Evolutionary conservation across 345 rosid genomes (phyloP).

Genomic region (thale cress (Arabidopsis thaliana)): TAIR10.1 NC_003070.9:17860001-17860500

Average conservation of each 20-base stretch:
- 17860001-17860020: not conserved
- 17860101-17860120: conserved; percentile 3
- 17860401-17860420: conserved; percentile 31
- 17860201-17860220: conserved; percentile 27
- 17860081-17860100: not conserved
- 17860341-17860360: conserved; percentile 11
- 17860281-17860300: conserved; percentile 22
- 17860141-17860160: not conserved
- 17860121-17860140: conserved; percentile 22
- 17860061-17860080: not conserved
- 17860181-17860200: conserved; percentile 5
- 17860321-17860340: conserved; percentile 8
- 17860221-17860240: conserved; percentile 22
- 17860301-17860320: not conserved
- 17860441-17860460: conserved; percentile 29
- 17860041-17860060: not conserved
- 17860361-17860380: conserved; percentile 23
- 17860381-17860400: conserved; percentile 30
- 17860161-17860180: not conserved
- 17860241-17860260: conserved; percentile 38
- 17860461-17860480: conserved; percentile 15
- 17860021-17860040: not conserved
- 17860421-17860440: conserved; percentile 19
- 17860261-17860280: conserved; percentile 28
- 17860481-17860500: not conserved